Base-by-base conservation (phyloP, 1,139 yeast genomes). In the Saccharomyces uvarum region DNA sequence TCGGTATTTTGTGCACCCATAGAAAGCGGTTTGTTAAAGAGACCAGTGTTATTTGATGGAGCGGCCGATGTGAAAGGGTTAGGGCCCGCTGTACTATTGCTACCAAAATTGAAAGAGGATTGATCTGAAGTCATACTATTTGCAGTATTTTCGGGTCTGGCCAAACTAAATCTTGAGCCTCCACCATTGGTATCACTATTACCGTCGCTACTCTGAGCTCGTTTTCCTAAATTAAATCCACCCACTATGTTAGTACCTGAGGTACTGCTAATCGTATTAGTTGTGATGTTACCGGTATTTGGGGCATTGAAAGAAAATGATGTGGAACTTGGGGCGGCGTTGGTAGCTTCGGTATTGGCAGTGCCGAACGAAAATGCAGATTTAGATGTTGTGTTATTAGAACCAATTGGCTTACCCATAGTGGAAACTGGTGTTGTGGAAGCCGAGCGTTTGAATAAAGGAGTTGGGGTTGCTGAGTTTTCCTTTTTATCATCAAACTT, bases 281-380 rank as follows among this genome's bases (percentile, higher is more conserved):
- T 42, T 26, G 49, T 19, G 16, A 16, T 46, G 28, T 28, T 28
- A 11, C n/a, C 44, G 2, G 42, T 13, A 5, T 5, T 6, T 46
- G n/a, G 26, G 14, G 49, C 24, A 29, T 47, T 46, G 26, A 44
- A 52, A 44, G 42, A 51, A 47, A 54, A 47, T 28, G 48, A 13
- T 24, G 21, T 47, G 5, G 46, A 53, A 48, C 11, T 51, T 26
- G 44, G 21, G 14, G 26, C 49, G 21, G 42, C 48, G 11, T 28
- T 24, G 19, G 56, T 32, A 26, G 49, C 16, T 11, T 51, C 41
- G 7, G 42, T 47, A 9, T 56, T 11, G 7, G 52, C 42, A 31
- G 53, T 32, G 29, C 57, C 59, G 48, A 58, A 55, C 2, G 57
- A 49, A 26, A 58, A 54, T 13, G 55, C 51, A 16, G 62, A 56